Percentiles rank a stretch among this genome's conserved stretches.
phyloP scores from a whole-genome alignment of 1,284 basidiomycete species.

The Rugosomyces carneus region DNA sequence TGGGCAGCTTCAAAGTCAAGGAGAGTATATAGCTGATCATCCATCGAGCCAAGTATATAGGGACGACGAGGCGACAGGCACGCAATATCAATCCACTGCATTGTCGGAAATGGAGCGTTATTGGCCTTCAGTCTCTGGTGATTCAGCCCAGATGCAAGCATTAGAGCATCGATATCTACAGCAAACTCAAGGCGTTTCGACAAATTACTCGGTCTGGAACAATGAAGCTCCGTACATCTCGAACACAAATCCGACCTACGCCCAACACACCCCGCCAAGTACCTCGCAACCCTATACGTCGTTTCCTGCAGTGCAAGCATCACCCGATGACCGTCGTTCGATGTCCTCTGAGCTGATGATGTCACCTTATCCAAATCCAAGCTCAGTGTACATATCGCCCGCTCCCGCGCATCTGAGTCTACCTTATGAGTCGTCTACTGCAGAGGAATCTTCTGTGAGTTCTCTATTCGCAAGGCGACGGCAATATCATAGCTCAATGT shows the following conservation, averaged over 20 bases:
- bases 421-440: background rate
- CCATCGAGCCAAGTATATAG: conserved; percentile 1
- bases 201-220: conserved; percentile 8
- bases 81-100: conserved; percentile 3
- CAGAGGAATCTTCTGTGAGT: conserved; percentile 6
- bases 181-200: background rate
- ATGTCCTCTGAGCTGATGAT: conserved; percentile 10
- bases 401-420: conserved; percentile 5
- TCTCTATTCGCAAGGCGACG: background rate
- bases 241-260: conserved; percentile 3
- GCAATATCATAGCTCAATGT: background rate
- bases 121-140: conserved; percentile 4
- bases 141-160: conserved; percentile 1
- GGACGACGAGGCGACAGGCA: background rate
- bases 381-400: conserved; percentile 10
- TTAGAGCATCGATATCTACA: conserved; percentile 7
- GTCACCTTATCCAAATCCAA: conserved; percentile 8
- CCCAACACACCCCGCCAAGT: conserved; percentile 5
- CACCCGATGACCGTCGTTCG: conserved; percentile 8
- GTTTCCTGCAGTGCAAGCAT: conserved; percentile 4
- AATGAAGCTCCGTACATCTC: background rate
- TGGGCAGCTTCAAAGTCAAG: background rate
- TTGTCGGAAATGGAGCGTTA: conserved; percentile 3
- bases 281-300: conserved; percentile 6
- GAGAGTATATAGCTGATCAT: conserved; percentile 1